These are phyloP conservation scores for Monosporascus sp. DNA, from an alignment of 2,329 filamentous ascomycete genomes.

Conservation along the genomic window DNA sequence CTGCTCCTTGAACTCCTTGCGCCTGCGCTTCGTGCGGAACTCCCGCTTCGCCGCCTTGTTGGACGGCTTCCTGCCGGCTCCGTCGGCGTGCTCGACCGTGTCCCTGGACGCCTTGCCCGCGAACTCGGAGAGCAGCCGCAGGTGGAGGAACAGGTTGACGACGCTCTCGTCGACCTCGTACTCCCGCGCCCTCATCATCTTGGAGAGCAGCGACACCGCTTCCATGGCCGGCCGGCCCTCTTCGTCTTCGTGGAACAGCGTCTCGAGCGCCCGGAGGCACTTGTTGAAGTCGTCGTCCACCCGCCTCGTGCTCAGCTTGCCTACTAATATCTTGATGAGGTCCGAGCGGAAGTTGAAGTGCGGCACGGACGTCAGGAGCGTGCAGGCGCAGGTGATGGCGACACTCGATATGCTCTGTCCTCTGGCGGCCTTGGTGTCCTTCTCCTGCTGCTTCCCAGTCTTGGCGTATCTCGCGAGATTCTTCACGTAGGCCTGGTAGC, in stretches of 20 bases:
- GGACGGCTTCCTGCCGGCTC: constrained; percentile 36
- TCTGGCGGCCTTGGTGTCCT: constrained; percentile 30
- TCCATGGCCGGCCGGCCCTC: constrained; percentile 87
- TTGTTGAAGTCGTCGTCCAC: constrained; percentile 72
- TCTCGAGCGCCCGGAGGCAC: constrained; percentile 73
- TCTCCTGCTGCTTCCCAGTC: constrained; percentile 25
- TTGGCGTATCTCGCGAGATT: constrained; percentile 66
- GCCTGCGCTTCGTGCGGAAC: constrained; percentile 82
- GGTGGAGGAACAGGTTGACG: constrained; percentile 83
- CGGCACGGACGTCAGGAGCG: constrained; percentile 72
- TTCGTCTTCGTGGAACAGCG: constrained; percentile 79
- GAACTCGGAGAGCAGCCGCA: constrained; percentile 85
- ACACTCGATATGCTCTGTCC: constrained; percentile 59
- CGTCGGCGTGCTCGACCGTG: constrained; percentile 54
- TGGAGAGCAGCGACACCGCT: constrained; percentile 75
- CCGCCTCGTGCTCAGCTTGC: constrained; percentile 69
- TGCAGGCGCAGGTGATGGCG: constrained; percentile 81
- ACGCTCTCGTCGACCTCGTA: constrained; percentile 81
- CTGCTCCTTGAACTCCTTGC: constrained; percentile 79
- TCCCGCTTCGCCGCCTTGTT: constrained; percentile 70
- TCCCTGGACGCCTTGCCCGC: constrained; percentile 77
- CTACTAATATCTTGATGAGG: constrained; percentile 78
- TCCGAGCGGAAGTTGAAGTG: constrained; percentile 97
- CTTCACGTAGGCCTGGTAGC: constrained; percentile 81
- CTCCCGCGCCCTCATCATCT: constrained; percentile 89